Conservation (phyloP, 1,284 basidiomycete species). For the Malassezia japonica region DNA sequence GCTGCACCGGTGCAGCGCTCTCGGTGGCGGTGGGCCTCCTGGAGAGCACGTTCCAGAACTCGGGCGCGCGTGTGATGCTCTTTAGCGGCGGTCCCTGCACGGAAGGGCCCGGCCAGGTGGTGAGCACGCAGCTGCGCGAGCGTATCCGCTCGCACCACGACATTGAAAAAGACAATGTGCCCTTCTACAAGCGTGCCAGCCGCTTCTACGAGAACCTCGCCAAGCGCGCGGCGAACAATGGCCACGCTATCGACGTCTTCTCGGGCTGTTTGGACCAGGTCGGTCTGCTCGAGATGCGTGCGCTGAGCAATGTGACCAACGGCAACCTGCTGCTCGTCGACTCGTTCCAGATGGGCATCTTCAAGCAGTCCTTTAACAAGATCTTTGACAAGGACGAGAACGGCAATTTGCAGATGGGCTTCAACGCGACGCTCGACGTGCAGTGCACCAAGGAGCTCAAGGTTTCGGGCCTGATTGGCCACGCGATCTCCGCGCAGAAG, state of each 20-base stretch:
- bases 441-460: slow-evolving; percentile 98
- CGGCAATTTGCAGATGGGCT: slow-evolving; percentile 89
- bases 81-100: slow-evolving; percentile 94
- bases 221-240: slow-evolving; percentile 86
- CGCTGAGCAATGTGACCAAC: slow-evolving; percentile 86
- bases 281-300: slow-evolving; percentile 94
- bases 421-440: slow-evolving; percentile 97
- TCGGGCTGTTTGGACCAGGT: slow-evolving; percentile 97
- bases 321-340: slow-evolving; percentile 93
- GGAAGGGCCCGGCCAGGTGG: slow-evolving; percentile 93
- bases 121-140: slow-evolving; percentile 88
- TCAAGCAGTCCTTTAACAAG: slow-evolving; percentile 94
- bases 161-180: slow-evolving; percentile 92
- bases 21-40: slow-evolving; percentile 89
- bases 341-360: slow-evolving; percentile 95
- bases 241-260: slow-evolving; percentile 89
- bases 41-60: slow-evolving; percentile 92
- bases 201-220: slow-evolving; percentile 97
- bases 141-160: slow-evolving; percentile 98
- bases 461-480: slow-evolving; percentile 94
- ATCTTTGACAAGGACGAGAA: slow-evolving; percentile 89
- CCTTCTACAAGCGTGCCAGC: slow-evolving; percentile 91
- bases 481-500: slow-evolving; percentile 92
- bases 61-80: slow-evolving; percentile 89
- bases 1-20: slow-evolving; percentile 89